Conservation (phyloP, 495 filamentous ascomycete genomes). For the Penicillium antarcticum region DNA sequence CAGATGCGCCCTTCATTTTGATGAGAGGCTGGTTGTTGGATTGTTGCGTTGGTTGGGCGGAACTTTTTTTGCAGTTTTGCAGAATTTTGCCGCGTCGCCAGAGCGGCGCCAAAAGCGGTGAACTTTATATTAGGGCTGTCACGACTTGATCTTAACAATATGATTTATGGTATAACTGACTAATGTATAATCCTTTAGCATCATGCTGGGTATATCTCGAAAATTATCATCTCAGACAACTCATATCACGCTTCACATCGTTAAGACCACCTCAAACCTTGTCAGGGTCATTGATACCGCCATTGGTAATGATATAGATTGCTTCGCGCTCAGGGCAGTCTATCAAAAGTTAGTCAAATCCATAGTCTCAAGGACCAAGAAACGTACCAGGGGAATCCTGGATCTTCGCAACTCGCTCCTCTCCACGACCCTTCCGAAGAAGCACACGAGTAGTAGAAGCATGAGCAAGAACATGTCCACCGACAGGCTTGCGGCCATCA, state of each 20-base stretch:
- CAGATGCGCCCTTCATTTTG: conserved; percentile 37
- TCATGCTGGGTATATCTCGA: neutral
- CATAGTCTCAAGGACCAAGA: neutral
- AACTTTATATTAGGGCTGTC: conserved; percentile 13
- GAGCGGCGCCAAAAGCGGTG: conserved; percentile 16
- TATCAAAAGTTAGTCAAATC: conserved; percentile 17
- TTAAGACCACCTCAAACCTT: conserved; percentile 38
- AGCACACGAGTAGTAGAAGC: conserved; percentile 73
- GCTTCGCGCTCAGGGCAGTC: conserved; percentile 77
- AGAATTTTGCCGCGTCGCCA: conserved; percentile 13
- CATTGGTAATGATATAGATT: conserved; percentile 75
- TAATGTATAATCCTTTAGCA: neutral
- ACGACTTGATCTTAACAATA: conserved; percentile 67
- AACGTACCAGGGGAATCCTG: conserved; percentile 68
- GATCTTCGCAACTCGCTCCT: conserved; percentile 78
- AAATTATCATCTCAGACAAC: neutral
- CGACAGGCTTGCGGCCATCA: conserved; percentile 72
- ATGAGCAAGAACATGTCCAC: conserved; percentile 78
- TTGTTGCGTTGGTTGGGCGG: conserved; percentile 13
- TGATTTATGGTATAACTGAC: conserved; percentile 45
- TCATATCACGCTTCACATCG: neutral
- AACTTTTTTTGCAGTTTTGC: conserved; percentile 18
- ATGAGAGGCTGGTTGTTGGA: conserved; percentile 6
- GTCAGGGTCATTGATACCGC: conserved; percentile 72
- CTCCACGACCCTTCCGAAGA: conserved; percentile 72